Evolutionary conservation across 495 filamentous ascomycete species (phyloP).

Genomic region (Hamigera avellanea): DNA sequence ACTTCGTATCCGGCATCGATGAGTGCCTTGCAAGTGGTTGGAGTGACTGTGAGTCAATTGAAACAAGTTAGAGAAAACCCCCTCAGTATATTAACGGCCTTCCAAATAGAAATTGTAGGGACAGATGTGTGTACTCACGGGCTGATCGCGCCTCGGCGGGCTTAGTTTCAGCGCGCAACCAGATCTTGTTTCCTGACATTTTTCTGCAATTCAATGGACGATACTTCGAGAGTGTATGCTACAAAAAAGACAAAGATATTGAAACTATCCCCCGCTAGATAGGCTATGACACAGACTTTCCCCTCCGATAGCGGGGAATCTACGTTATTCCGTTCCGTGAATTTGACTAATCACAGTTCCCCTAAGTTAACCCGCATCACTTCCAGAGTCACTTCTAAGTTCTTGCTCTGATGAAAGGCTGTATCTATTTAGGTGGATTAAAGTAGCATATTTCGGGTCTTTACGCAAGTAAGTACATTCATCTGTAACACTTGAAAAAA

Average conservation of each 20-base stretch:
- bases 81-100: too few relatives aligned
- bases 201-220: not conserved
- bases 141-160: constrained; percentile 38
- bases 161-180: constrained; percentile 39
- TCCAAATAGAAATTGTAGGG: not conserved
- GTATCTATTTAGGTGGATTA: too few relatives aligned
- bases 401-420: too few relatives aligned
- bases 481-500: too few relatives aligned
- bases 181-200: constrained; percentile 36
- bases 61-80: constrained; percentile 1
- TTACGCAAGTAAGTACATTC: too few relatives aligned
- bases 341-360: not conserved
- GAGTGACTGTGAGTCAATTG: constrained; percentile 35
- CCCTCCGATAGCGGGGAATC: constrained; percentile 1
- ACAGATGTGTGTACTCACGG: constrained; percentile 17
- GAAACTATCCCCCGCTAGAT: too few relatives aligned
- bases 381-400: too few relatives aligned
- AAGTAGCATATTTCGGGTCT: too few relatives aligned
- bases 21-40: constrained; percentile 64
- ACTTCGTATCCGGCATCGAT: constrained; percentile 76
- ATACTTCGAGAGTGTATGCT: not conserved
- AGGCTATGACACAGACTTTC: too few relatives aligned
- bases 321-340: not conserved
- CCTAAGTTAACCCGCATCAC: too few relatives aligned
- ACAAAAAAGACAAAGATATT: too few relatives aligned